These are phyloP conservation scores for Xylariaceae sp. DNA, from an alignment of 2,329 filamentous ascomycete genomes.

Conservation along the genomic window DNA sequence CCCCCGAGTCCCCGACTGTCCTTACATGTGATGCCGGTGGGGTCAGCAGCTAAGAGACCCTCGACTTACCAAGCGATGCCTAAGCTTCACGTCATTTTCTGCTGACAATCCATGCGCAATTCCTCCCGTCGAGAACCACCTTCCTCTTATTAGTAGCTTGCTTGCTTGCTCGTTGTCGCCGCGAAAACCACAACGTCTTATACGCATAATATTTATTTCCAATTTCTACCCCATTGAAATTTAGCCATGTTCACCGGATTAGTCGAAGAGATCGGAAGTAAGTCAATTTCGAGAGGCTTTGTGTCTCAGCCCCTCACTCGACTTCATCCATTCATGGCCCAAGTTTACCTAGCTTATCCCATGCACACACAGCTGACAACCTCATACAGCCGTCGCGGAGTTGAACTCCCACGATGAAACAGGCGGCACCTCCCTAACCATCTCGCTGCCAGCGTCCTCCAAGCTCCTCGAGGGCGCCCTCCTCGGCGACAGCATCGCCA, in stretches of 20 bases:
- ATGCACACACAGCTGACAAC: constrained; percentile 15
- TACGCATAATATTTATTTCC: neutral
- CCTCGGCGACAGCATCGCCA: constrained; percentile 85
- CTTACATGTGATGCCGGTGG: constrained; percentile 12
- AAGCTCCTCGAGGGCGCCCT: constrained; percentile 78
- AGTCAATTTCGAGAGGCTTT: constrained; percentile 32
- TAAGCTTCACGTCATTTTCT: constrained; percentile 8
- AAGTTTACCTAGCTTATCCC: neutral
- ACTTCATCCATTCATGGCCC: too few species aligned
- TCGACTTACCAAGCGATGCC: too few species aligned
- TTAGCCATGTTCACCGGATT: constrained; percentile 86
- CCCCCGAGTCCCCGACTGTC: too few species aligned
- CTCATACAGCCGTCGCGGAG: constrained; percentile 65
- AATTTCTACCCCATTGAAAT: neutral
- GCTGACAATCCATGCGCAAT: neutral
- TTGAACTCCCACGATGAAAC: constrained; percentile 76
- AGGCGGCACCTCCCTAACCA: constrained; percentile 85
- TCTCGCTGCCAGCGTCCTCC: constrained; percentile 61
- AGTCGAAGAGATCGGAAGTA: constrained; percentile 88
- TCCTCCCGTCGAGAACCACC: neutral
- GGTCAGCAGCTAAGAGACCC: neutral
- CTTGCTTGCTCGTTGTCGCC: neutral
- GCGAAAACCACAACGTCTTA: neutral
- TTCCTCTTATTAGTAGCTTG: neutral
- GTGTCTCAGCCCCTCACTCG: constrained; percentile 2